Evolutionary conservation across 2,329 filamentous ascomycete genomes (phyloP).

Genomic region (Nothopassalora personata): DNA sequence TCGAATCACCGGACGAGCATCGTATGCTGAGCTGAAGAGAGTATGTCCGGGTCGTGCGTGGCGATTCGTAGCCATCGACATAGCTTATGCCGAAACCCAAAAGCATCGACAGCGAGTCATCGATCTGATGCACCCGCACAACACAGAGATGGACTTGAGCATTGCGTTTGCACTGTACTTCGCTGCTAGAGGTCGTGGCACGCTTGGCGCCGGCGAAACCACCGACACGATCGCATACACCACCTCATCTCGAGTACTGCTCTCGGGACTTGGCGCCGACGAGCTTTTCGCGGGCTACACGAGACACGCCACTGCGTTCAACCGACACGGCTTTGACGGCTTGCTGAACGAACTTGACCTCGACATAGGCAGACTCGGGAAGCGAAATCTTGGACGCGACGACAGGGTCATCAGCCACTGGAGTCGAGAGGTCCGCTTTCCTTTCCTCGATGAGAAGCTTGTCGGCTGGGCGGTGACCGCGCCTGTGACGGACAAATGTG

Average conservation of each 20-base stretch:
- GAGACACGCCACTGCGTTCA: slow-evolving; percentile 73
- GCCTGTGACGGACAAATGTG: slow-evolving; percentile 81
- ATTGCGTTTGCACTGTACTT: slow-evolving; percentile 95
- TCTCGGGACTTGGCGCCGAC: slow-evolving; percentile 91
- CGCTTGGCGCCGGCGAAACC: slow-evolving; percentile 12
- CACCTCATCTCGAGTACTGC: slow-evolving; percentile 71
- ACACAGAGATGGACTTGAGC: slow-evolving; percentile 97
- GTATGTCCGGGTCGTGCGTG: slow-evolving; percentile 68
- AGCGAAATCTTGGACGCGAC: slow-evolving; percentile 91
- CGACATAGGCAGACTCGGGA: slow-evolving; percentile 78
- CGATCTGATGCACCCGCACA: slow-evolving; percentile 80
- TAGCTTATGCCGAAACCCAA: slow-evolving; percentile 71
- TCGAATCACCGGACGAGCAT: slow-evolving; percentile 75
- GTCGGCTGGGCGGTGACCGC: slow-evolving; percentile 71
- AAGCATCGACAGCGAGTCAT: slow-evolving; percentile 65
- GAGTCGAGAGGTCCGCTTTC: slow-evolving; percentile 83
- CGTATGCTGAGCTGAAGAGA: slow-evolving; percentile 65
- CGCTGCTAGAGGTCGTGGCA: slow-evolving; percentile 64
- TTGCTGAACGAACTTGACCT: slow-evolving; percentile 77
- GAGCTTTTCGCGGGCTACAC: slow-evolving; percentile 93
- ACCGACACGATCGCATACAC: slow-evolving; percentile 44
- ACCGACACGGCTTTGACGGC: slow-evolving; percentile 61
- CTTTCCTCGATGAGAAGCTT: slow-evolving; percentile 81
- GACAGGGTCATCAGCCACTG: slow-evolving; percentile 87
- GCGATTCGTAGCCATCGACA: slow-evolving; percentile 80